Conservation (phyloP, 331 rosid species). For the Rosa hybrid region DNA sequence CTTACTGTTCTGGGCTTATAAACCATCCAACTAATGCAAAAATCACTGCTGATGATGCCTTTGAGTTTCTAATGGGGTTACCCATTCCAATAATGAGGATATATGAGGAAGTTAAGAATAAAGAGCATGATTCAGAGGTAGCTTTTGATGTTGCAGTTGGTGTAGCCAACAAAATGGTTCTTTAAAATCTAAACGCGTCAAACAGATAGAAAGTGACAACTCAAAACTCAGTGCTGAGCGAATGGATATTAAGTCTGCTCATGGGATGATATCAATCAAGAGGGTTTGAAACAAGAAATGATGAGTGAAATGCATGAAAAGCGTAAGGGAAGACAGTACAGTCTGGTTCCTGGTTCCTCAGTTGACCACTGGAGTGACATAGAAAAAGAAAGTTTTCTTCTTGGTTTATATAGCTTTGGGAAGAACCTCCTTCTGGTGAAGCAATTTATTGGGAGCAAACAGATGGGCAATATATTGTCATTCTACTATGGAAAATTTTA, state of each 20-base stretch:
- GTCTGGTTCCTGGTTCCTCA: slow-evolving; percentile 64
- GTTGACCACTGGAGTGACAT: slow-evolving; percentile 54
- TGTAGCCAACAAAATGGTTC: slow-evolving; percentile 32
- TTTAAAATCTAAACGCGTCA: slow-evolving; percentile 26
- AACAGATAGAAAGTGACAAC: slow-evolving; percentile 20
- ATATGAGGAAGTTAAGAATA: slow-evolving; percentile 33
- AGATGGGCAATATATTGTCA: slow-evolving; percentile 66
- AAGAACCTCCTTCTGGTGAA: slow-evolving; percentile 77
- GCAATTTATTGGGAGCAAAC: slow-evolving; percentile 59
- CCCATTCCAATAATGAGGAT: slow-evolving; percentile 66
- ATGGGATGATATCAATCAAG: slow-evolving; percentile 29
- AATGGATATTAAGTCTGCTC: slow-evolving; percentile 17
- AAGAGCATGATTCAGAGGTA: slow-evolving; percentile 22
- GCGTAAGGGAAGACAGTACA: slow-evolving; percentile 30
- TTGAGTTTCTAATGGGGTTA: slow-evolving; percentile 51
- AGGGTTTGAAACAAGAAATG: slow-evolving; percentile 34
- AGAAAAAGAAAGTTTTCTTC: slow-evolving; percentile 70
- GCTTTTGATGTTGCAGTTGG: slow-evolving; percentile 30
- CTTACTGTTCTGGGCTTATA: slow-evolving; percentile 30
- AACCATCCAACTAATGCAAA: slow-evolving; percentile 28
- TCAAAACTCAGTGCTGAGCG: slow-evolving; percentile 31
- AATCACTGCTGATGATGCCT: slow-evolving; percentile 14
- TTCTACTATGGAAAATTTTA: slow-evolving; percentile 84
- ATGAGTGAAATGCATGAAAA: slow-evolving; percentile 28
- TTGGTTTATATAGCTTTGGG: slow-evolving; percentile 77